phyloP scores from a whole-genome alignment of 768 basidiomycete species.

The Termitomyces eurrhizus region DNA sequence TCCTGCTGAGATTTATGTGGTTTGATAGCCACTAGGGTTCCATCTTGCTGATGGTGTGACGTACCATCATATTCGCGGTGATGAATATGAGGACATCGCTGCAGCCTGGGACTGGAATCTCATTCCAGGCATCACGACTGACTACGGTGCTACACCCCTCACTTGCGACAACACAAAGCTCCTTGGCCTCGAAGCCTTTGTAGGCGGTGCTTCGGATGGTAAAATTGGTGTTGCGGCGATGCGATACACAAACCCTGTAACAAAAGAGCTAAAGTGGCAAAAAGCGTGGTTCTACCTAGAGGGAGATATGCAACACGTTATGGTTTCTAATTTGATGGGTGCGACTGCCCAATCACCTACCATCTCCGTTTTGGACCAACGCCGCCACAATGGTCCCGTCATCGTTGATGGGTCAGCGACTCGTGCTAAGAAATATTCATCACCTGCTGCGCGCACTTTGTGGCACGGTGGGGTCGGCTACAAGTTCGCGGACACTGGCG shows the following conservation, averaged over 20 bases:
- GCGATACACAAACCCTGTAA: slow-evolving; percentile 65
- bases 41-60: slow-evolving; percentile 65
- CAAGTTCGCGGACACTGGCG: slow-evolving; percentile 28
- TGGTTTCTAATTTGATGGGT: slow-evolving; percentile 49
- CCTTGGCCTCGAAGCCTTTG: slow-evolving; percentile 52
- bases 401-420: slow-evolving; percentile 35
- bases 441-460: slow-evolving; percentile 31
- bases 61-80: slow-evolving; percentile 59
- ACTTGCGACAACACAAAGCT: slow-evolving; percentile 38
- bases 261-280: slow-evolving; percentile 52
- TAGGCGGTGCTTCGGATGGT: slow-evolving; percentile 65
- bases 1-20: neutral
- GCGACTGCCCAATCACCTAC: slow-evolving; percentile 37
- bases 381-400: slow-evolving; percentile 39
- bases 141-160: slow-evolving; percentile 57
- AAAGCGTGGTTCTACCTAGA: slow-evolving; percentile 76
- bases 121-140: slow-evolving; percentile 67
- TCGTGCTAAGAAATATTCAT: neutral
- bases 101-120: slow-evolving; percentile 79
- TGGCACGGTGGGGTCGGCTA: slow-evolving; percentile 71
- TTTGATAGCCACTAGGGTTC: slow-evolving; percentile 54
- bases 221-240: slow-evolving; percentile 56
- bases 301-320: slow-evolving; percentile 58
- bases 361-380: slow-evolving; percentile 68
- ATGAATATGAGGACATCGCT: slow-evolving; percentile 72